Percentiles rank a stretch among this genome's conserved stretches.
These are phyloP conservation scores for Rutstroemia sp. DNA, from an alignment of 2,329 filamentous ascomycete genomes.

Conservation along the genomic window DNA sequence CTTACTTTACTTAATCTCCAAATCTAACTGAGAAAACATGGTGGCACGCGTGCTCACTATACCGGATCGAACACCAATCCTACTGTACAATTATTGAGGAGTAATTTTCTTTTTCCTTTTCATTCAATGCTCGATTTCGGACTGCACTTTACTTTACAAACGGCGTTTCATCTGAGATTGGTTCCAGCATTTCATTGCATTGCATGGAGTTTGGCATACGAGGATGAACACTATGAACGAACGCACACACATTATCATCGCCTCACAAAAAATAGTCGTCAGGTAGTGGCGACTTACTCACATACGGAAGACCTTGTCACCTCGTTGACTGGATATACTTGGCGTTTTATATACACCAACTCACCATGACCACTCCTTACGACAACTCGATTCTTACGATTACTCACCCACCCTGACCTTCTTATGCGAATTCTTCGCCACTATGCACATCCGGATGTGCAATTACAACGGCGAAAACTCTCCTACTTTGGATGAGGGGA, in stretches of 20 bases:
- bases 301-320: not conserved
- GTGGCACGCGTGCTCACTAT: too few species aligned
- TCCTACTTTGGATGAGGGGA: constrained; percentile 8
- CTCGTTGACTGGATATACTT: not conserved
- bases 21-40: too few species aligned
- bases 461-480: constrained; percentile 1
- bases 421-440: not conserved
- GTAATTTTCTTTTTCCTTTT: not conserved
- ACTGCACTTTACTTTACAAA: too few species aligned
- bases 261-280: not conserved
- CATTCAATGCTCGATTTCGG: not conserved
- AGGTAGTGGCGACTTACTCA: not conserved
- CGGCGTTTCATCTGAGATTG: too few species aligned
- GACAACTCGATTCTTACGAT: not conserved
- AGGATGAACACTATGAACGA: not conserved
- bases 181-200: not conserved
- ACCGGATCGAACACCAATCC: too few species aligned
- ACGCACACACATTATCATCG: not conserved
- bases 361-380: not conserved
- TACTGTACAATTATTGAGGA: not conserved
- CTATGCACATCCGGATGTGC: not conserved
- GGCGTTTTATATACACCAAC: not conserved
- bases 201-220: not conserved
- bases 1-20: too few species aligned
- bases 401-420: not conserved